Percentiles rank a stretch among this genome's conserved stretches.
phyloP scores from a whole-genome alignment of 768 basidiomycete genomes.

The Serpula lacrymans region DNA sequence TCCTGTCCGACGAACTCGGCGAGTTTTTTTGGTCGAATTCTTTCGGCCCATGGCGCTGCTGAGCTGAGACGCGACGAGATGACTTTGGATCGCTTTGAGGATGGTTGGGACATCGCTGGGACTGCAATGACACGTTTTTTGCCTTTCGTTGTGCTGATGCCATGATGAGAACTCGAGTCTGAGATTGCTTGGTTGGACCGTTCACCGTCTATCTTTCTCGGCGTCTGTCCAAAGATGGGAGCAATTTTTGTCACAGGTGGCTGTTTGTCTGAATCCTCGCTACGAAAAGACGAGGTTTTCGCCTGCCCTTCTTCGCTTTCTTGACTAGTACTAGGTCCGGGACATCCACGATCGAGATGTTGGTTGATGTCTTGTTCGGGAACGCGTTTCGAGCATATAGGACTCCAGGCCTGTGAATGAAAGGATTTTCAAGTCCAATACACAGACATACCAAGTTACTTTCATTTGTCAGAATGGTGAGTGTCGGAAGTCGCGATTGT shows the following conservation, averaged over 20 bases:
- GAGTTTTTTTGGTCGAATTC: slow-evolving; percentile 60
- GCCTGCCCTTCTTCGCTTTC: too few relatives aligned
- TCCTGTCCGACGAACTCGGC: slow-evolving; percentile 72
- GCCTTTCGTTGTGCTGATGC: slow-evolving; percentile 15
- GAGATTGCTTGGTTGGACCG: slow-evolving; percentile 16
- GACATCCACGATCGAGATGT: slow-evolving; percentile 49
- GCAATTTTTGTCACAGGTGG: slow-evolving; percentile 29
- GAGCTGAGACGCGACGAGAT: slow-evolving; percentile 20
- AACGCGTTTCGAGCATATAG: slow-evolving; percentile 45
- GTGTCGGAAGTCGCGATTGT: too few relatives aligned
- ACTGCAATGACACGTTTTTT: slow-evolving; percentile 27
- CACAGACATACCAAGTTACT: too few relatives aligned
- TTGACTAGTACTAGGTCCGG: slow-evolving; percentile 17
- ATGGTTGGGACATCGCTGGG: slow-evolving; percentile 9
- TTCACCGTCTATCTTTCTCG: slow-evolving; percentile 10
- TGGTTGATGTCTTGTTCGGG: slow-evolving; percentile 41
- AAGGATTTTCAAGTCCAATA: too few relatives aligned
- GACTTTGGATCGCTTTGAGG: slow-evolving; percentile 21
- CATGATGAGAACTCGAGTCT: slow-evolving; percentile 10
- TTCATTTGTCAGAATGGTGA: too few relatives aligned
- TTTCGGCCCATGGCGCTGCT: slow-evolving; percentile 65
- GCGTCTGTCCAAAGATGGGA: slow-evolving; percentile 37
- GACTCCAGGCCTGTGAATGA: too few relatives aligned
- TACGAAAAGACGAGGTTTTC: slow-evolving; percentile 9
- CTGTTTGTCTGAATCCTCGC: slow-evolving; percentile 12